Evolutionary conservation across 495 filamentous ascomycete species (phyloP).

Genomic region (Haplographium delicatum): DNA sequence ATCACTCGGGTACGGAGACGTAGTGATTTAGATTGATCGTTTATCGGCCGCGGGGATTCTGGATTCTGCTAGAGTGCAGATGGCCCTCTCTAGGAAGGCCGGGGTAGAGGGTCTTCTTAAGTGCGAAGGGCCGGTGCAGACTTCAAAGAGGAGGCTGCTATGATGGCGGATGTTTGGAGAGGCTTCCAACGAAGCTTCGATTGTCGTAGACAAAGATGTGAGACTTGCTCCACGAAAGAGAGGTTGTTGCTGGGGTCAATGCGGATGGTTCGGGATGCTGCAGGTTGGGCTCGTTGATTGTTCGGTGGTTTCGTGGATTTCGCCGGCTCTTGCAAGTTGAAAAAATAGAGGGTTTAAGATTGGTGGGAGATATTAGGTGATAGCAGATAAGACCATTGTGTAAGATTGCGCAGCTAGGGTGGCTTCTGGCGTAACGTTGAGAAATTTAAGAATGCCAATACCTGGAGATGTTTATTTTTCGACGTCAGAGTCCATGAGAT

Average conservation of each 20-base stretch:
- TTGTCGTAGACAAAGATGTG: slow-evolving; percentile 22
- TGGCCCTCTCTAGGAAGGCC: slow-evolving; percentile 1
- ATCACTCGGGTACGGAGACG: no score
- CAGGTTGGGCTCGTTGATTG: slow-evolving; percentile 20
- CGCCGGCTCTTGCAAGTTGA: slow-evolving; percentile 1
- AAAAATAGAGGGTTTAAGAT: neutral
- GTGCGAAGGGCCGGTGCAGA: slow-evolving; percentile 4
- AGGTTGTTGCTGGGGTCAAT: slow-evolving; percentile 22
- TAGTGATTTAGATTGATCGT: slow-evolving; percentile 3
- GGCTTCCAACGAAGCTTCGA: slow-evolving; percentile 19
- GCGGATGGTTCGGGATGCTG: slow-evolving; percentile 28
- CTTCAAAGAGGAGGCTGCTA: slow-evolving; percentile 18
- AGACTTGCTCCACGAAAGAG: slow-evolving; percentile 20
- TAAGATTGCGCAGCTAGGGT: slow-evolving; percentile 4
- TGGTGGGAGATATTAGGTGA: slow-evolving; percentile 14
- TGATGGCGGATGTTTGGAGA: slow-evolving; percentile 18
- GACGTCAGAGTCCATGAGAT: no score
- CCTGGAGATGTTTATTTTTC: neutral
- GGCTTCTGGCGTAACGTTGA: neutral
- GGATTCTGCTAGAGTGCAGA: slow-evolving; percentile 15
- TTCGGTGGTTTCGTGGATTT: slow-evolving; percentile 15
- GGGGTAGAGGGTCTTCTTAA: slow-evolving; percentile 6
- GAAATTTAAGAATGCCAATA: neutral
- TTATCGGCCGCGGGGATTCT: slow-evolving; percentile 15
- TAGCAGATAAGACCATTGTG: slow-evolving; percentile 13